These are phyloP conservation scores for Pholiota conissans DNA, from an alignment of 768 basidiomycete species.

Conservation along the genomic window DNA sequence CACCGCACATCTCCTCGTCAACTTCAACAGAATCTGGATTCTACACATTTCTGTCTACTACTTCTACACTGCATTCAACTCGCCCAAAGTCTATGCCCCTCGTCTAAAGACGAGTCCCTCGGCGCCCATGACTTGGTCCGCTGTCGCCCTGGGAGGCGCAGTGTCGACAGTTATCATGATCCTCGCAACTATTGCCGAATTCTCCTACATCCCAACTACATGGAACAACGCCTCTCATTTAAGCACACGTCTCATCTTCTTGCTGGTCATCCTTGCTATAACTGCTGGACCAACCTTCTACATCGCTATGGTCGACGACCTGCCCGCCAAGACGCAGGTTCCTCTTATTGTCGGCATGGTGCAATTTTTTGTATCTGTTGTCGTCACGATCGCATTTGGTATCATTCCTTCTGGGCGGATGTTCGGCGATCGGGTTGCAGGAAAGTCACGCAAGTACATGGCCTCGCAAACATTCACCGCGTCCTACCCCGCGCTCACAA, in stretches of 20 bases:
- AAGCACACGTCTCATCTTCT: slow-evolving; percentile 89
- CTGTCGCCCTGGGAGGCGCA: slow-evolving; percentile 92
- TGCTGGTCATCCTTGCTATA: slow-evolving; percentile 88
- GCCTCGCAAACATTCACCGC: slow-evolving; percentile 99
- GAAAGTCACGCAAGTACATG: slow-evolving; percentile 97
- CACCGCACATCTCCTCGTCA: slow-evolving; percentile 89
- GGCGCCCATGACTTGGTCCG: slow-evolving; percentile 92
- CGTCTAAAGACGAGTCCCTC: slow-evolving; percentile 65
- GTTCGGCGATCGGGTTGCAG: slow-evolving; percentile 98
- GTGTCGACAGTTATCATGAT: slow-evolving; percentile 96
- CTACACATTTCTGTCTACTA: slow-evolving; percentile 91
- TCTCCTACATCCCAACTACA: slow-evolving; percentile 95
- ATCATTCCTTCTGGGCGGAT: slow-evolving; percentile 94
- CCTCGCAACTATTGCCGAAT: slow-evolving; percentile 89
- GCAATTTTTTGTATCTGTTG: slow-evolving; percentile 89
- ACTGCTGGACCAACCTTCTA: slow-evolving; percentile 95
- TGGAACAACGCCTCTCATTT: slow-evolving; percentile 99
- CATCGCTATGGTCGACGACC: slow-evolving; percentile 81
- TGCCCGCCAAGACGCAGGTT: slow-evolving; percentile 55
- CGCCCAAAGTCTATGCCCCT: slow-evolving; percentile 87
- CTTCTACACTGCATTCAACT: slow-evolving; percentile 98
- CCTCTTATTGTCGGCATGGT: slow-evolving; percentile 92
- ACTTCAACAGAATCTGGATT: slow-evolving; percentile 99
- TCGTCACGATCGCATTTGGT: slow-evolving; percentile 80
- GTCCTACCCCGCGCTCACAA: slow-evolving; percentile 82